phyloP scores from a whole-genome alignment of 225 moss, liverwort and hornwort genomes.

The Bryoerythrophyllum caledonicum region DNA sequence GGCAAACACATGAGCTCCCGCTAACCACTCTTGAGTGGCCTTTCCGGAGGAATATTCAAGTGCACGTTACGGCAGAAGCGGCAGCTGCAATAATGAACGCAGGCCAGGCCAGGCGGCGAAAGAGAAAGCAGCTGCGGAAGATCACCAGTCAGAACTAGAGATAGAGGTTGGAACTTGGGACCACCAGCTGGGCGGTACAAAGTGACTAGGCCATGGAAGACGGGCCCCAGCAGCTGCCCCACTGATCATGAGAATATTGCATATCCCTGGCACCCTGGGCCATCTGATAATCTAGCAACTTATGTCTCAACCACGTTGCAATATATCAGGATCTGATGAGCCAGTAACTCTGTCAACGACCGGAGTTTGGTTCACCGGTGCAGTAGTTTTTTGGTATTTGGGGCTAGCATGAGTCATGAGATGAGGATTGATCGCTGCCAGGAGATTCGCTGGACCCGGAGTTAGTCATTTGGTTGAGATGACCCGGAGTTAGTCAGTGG shows the following conservation, averaged over 20 bases:
- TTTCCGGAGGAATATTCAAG: not conserved
- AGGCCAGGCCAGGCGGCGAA: not conserved
- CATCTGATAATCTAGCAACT: not conserved
- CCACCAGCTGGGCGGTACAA: not conserved
- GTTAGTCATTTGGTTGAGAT: too few relatives aligned
- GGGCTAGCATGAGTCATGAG: not conserved
- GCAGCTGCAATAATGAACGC: conserved; percentile 23
- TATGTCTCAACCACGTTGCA: not conserved
- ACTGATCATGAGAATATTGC: not conserved
- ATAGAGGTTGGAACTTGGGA: too few relatives aligned
- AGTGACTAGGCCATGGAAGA: not conserved
- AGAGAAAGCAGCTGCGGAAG: not conserved
- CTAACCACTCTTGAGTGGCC: not conserved
- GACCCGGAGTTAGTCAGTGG: not conserved
- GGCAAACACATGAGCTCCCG: not conserved
- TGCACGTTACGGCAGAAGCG: not conserved
- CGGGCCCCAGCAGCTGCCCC: not conserved
- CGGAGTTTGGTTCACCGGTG: too few relatives aligned
- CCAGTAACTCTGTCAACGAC: not conserved
- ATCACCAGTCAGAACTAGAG: not conserved
- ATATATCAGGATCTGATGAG: not conserved
- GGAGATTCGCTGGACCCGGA: conserved; percentile 11
- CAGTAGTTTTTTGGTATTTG: not conserved
- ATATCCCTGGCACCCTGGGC: not conserved
- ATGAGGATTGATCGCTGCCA: not conserved